Base-by-base conservation (phyloP, 495 filamentous ascomycete species). In the Aspergillus sclerotiicarbonarius region DNA sequence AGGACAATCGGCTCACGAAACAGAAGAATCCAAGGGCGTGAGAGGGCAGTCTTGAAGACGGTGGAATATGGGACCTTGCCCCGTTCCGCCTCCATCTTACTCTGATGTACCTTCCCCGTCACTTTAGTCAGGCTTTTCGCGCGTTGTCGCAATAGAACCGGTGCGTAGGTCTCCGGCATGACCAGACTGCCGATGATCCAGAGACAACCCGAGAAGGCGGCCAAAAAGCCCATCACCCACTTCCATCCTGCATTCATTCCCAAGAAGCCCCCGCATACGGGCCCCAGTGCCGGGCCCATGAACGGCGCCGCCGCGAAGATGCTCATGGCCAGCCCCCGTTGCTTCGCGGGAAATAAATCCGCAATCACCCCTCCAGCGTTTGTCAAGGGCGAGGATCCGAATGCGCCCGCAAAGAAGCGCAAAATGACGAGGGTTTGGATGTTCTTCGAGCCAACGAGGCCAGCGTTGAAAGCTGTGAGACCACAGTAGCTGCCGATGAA, bases 351-450 rank as follows among this genome's bases (percentile, higher is more conserved):
- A 59, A 87, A 88, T 71, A 87, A 80, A 57, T 89, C 83, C 9
- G 84, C 78, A 55, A 87, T 84, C 41, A 86, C 77, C 29, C 84
- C 84, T 31, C 84, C 83, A 9, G 80, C 71, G 68, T 87, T 87
- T 15, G 83, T 85, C 49, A 88, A 51, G 19, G 83, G 77, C 0
- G 83, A 82, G 6, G 80, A 80, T 13, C 86, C 87, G 66, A 88
- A 85, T 8, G 83, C 75, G 16, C 87, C 84, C 12, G 82, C 82
- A 48, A 90, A 79, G 73, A 89, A 87, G 29, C 87, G 84, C 15
- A 88, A 74, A 57, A 89, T 76, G 32, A 88, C 59, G 0, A 90
- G 71, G 0, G 82, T 76, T 52, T 78, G 57, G 33, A 87, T 82
- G 59, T 85, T 87, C 47, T 78, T 71, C 1, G 83, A 65, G 7